Conservation (phyloP, 352 stramenopile genomes). For the Globisporangium cylindrosporum region DNA sequence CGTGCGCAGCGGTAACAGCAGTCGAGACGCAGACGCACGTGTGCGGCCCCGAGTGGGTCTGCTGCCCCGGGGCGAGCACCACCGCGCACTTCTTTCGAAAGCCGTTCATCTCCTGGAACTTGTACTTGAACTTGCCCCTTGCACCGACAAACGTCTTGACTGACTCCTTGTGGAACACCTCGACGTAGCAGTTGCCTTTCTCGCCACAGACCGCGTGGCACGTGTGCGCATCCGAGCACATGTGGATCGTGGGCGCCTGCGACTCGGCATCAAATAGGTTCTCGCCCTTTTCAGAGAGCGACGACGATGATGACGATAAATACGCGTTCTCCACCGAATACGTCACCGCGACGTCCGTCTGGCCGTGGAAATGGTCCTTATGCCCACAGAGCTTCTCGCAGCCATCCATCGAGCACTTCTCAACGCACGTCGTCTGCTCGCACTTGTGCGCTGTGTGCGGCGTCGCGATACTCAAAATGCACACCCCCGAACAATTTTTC, state of each 20-base stretch:
- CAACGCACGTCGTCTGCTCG: slow-evolving; percentile 49
- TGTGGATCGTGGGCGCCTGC: slow-evolving; percentile 48
- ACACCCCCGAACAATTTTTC: slow-evolving; percentile 36
- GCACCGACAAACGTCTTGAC: slow-evolving; percentile 41
- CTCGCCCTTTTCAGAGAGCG: slow-evolving; percentile 22
- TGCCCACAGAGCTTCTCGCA: slow-evolving; percentile 48
- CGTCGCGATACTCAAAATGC: slow-evolving; percentile 49
- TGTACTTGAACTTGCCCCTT: slow-evolving; percentile 65
- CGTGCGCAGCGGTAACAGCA: background rate
- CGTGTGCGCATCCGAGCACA: slow-evolving; percentile 51
- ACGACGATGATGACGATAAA: background rate
- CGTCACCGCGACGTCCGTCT: slow-evolving; percentile 38
- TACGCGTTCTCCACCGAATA: slow-evolving; percentile 44
- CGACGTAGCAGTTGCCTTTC: slow-evolving; percentile 55
- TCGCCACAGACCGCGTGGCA: slow-evolving; percentile 51
- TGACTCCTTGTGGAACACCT: slow-evolving; percentile 65
- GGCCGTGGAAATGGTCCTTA: slow-evolving; percentile 68
- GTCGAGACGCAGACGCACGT: slow-evolving; percentile 48
- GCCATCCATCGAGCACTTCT: slow-evolving; percentile 57
- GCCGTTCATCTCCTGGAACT: slow-evolving; percentile 79
- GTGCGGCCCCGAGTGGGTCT: slow-evolving; percentile 44
- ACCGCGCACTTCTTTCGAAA: slow-evolving; percentile 54
- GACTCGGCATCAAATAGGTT: slow-evolving; percentile 39
- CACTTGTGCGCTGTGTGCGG: slow-evolving; percentile 64
- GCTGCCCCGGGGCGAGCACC: slow-evolving; percentile 36